Conservation (phyloP, 176 grass and related monocot genomes). For the Dendrocalamus sinicus region DNA sequence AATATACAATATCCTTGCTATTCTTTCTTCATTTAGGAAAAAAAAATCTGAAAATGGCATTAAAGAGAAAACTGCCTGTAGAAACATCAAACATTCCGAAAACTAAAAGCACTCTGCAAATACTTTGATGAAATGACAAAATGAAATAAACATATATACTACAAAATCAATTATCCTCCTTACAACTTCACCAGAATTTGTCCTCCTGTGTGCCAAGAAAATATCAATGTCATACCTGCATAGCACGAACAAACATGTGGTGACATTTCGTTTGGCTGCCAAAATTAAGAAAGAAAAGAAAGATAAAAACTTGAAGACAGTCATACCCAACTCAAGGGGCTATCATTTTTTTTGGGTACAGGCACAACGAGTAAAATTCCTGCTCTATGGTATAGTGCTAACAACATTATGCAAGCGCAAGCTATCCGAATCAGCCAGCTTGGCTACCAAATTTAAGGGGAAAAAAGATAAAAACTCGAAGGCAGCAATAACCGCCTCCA, state of each 20-base stretch:
- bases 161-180: conserved; percentile 43
- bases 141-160: not conserved
- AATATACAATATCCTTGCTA: conserved; percentile 9
- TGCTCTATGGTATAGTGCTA: conserved; percentile 12
- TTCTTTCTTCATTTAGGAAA: not conserved
- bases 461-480: conserved; percentile 27
- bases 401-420: conserved; percentile 6
- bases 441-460: conserved; percentile 31
- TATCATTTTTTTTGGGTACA: not conserved
- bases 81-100: conserved; percentile 22
- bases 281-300: conserved; percentile 28
- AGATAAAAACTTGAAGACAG: conserved; percentile 26
- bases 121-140: conserved; percentile 14
- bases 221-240: conserved; percentile 81
- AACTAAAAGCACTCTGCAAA: conserved; percentile 19
- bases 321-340: conserved; percentile 3
- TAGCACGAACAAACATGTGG: conserved; percentile 39
- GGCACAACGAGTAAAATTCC: not conserved
- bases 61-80: conserved; percentile 3
- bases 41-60: not conserved
- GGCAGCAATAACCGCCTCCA: not conserved
- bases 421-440: conserved; percentile 3
- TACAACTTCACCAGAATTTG: conserved; percentile 77
- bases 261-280: conserved; percentile 30
- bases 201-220: conserved; percentile 74